Percentiles rank a stretch among this genome's conserved stretches.
Evolutionary conservation across 2,329 filamentous ascomycete genomes (phyloP).

Genomic region (Chaetothyriales sp.): DNA sequence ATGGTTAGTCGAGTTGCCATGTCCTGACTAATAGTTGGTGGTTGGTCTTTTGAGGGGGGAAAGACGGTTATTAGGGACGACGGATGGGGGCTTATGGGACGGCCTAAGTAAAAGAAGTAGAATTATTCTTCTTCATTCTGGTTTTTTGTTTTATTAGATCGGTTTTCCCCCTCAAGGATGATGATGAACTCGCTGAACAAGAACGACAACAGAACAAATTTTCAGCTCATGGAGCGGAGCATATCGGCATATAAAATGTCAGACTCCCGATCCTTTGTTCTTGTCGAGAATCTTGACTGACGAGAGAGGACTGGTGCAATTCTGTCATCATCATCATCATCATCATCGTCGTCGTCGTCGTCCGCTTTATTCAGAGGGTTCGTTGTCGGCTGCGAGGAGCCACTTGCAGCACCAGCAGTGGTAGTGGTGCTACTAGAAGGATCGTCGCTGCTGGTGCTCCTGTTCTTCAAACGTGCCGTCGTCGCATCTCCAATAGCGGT

Average conservation of each 20-base stretch:
- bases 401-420: neutral
- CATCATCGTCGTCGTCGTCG: neutral
- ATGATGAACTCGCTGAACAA: too few relatives aligned
- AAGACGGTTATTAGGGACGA: too few relatives aligned
- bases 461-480: neutral
- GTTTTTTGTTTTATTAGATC: too few relatives aligned
- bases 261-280: conserved; percentile 16
- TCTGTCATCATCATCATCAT: neutral
- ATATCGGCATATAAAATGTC: conserved; percentile 19
- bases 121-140: too few relatives aligned
- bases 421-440: neutral
- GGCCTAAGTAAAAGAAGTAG: too few relatives aligned
- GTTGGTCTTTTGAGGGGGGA: too few relatives aligned
- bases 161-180: too few relatives aligned
- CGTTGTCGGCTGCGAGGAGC: neutral
- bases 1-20: neutral
- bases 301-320: neutral
- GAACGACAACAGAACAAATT: neutral
- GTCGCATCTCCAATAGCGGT: too few relatives aligned
- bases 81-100: too few relatives aligned
- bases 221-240: conserved; percentile 23
- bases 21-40: too few relatives aligned
- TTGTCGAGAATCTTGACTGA: neutral
- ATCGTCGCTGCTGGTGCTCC: neutral
- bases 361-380: too few relatives aligned